Conservation (phyloP, 192 early-diverging fungal species). For the Backusella psychrophila region DNA sequence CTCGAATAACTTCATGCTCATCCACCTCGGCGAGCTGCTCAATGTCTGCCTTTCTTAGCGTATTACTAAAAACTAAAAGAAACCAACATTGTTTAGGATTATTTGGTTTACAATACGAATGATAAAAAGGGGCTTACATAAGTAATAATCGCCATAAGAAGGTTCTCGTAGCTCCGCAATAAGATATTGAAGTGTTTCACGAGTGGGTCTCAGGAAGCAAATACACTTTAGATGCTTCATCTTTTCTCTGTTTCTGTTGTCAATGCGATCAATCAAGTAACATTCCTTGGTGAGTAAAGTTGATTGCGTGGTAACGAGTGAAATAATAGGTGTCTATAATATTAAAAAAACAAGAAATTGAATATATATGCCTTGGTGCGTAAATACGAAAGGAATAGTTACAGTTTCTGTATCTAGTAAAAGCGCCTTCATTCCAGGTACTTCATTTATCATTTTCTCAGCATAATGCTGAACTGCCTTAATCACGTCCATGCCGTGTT, state of each 20-base stretch:
- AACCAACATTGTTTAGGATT: not conserved
- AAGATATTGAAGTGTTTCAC: constrained; percentile 80
- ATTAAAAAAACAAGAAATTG: constrained; percentile 3
- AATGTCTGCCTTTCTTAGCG: constrained; percentile 86
- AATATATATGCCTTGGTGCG: not conserved
- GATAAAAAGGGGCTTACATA: constrained; percentile 57
- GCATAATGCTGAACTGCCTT: constrained; percentile 87
- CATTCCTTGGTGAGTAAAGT: constrained; percentile 88
- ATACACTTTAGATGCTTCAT: constrained; percentile 97
- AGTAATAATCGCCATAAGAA: constrained; percentile 94
- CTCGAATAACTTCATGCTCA: constrained; percentile 89
- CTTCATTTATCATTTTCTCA: constrained; percentile 88
- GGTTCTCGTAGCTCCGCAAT: constrained; percentile 91
- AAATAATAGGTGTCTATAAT: constrained; percentile 87
- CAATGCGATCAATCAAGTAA: constrained; percentile 92
- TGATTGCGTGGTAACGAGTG: constrained; percentile 92
- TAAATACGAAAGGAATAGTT: not conserved
- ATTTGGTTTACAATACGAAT: not conserved
- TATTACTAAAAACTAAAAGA: constrained; percentile 85
- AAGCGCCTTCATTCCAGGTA: constrained; percentile 97
- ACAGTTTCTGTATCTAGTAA: constrained; percentile 93
- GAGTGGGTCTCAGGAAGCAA: constrained; percentile 86
- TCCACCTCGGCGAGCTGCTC: constrained; percentile 95
- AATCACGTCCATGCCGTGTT: constrained; percentile 66
- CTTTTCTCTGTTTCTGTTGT: constrained; percentile 79